Percentiles rank a stretch among this genome's conserved stretches.
These are phyloP conservation scores for Adiantum capillusveneris DNA, from an alignment of 75 land plant genomes.

Conservation along the genomic window DNA sequence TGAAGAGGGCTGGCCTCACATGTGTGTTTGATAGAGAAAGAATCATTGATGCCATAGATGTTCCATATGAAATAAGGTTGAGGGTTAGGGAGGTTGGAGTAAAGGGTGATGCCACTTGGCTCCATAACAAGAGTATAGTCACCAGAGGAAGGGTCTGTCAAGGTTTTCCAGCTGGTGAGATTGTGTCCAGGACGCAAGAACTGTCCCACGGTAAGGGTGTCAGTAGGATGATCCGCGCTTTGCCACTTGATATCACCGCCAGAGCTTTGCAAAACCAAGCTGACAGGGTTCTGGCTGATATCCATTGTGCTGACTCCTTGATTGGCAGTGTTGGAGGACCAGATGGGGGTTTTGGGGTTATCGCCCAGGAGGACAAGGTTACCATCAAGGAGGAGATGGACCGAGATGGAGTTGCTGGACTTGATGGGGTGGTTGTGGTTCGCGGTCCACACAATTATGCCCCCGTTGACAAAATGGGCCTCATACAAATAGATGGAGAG, in stretches of 20 bases:
- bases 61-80: no score
- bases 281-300: not conserved
- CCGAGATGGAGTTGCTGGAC: not conserved
- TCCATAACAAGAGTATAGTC: no score
- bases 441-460: constrained; percentile 5
- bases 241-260: not conserved
- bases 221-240: not conserved
- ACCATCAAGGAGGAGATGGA: constrained; percentile 9
- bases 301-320: not conserved
- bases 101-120: no score
- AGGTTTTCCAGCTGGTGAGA: no score
- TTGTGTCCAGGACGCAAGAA: no score
- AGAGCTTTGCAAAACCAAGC: not conserved
- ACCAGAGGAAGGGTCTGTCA: no score
- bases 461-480: not conserved
- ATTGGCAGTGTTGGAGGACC: constrained; percentile 18
- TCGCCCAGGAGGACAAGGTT: constrained; percentile 7
- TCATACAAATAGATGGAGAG: not conserved
- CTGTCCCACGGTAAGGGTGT: no score
- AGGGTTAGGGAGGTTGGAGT: no score
- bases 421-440: not conserved
- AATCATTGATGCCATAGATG: no score
- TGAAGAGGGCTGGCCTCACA: no score
- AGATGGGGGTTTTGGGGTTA: not conserved
- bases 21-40: no score